These are phyloP conservation scores for Hydnomerulius pinastri DNA, from an alignment of 768 basidiomycete genomes.

Conservation along the genomic window DNA sequence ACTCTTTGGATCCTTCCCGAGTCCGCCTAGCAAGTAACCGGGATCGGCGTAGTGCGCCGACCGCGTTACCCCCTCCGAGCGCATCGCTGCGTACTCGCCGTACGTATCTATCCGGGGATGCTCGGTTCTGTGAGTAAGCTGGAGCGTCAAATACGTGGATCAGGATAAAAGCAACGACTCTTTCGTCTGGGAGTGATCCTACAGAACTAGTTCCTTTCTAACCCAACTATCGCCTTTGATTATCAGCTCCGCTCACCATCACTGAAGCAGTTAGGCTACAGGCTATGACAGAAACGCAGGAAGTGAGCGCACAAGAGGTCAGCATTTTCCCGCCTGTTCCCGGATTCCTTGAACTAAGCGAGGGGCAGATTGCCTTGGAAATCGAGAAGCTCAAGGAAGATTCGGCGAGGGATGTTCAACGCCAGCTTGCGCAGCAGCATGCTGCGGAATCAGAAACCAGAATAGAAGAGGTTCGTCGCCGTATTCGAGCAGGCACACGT, in stretches of 20 bases:
- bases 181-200: not conserved
- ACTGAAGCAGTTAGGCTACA: not conserved
- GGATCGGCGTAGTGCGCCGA: not conserved
- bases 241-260: too few species aligned
- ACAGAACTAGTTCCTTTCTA: not conserved
- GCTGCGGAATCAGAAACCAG: not conserved
- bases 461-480: conserved; percentile 12
- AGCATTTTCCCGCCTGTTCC: not conserved
- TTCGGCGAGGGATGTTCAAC: conserved; percentile 23
- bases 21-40: not conserved
- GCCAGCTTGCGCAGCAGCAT: conserved; percentile 21
- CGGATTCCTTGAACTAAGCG: not conserved
- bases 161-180: not conserved
- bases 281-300: not conserved
- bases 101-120: not conserved
- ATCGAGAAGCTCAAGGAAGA: conserved; percentile 22
- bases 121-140: not conserved
- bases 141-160: not conserved
- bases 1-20: not conserved
- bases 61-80: not conserved
- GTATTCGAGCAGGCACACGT: not conserved
- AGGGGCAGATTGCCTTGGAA: conserved; percentile 21
- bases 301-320: conserved; percentile 10
- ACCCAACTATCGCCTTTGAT: not conserved
- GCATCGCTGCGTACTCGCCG: not conserved